These are phyloP conservation scores for Fusarium camptoceras DNA, from an alignment of 2,329 filamentous ascomycete species.

Conservation along the genomic window DNA sequence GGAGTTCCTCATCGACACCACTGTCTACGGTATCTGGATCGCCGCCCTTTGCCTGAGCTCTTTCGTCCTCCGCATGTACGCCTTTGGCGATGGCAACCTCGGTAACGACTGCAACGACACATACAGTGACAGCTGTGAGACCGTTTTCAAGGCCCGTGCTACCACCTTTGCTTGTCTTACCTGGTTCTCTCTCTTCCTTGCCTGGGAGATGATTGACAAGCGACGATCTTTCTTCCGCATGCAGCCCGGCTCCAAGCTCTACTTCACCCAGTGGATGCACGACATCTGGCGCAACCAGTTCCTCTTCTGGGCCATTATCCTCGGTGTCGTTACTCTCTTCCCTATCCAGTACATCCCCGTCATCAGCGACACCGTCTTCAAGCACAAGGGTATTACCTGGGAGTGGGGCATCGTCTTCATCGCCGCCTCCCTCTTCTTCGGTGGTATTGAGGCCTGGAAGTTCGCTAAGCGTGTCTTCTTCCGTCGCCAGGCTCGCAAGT, in stretches of 20 bases:
- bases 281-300: conserved; percentile 80
- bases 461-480: conserved; percentile 64
- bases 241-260: conserved; percentile 70
- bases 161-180: conserved; percentile 80
- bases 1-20: conserved; percentile 75
- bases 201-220: conserved; percentile 82
- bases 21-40: conserved; percentile 77
- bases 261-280: conserved; percentile 73
- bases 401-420: conserved; percentile 72
- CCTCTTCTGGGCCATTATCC: conserved; percentile 71
- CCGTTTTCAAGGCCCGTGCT: conserved; percentile 77
- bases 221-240: conserved; percentile 81
- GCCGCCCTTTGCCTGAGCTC: conserved; percentile 70
- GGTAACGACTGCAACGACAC: conserved; percentile 70
- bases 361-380: conserved; percentile 69
- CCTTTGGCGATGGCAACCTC: conserved; percentile 70
- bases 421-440: conserved; percentile 65
- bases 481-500: conserved; percentile 43
- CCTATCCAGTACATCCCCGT: conserved; percentile 69
- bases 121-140: conserved; percentile 66
- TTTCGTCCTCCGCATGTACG: conserved; percentile 74
- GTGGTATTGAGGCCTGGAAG: conserved; percentile 70
- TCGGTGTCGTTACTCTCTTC: conserved; percentile 63
- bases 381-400: conserved; percentile 70
- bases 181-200: conserved; percentile 81